A percentile compares a stretch with the other conserved stretches of the same genome.
Evolutionary conservation across 1,284 basidiomycete species (phyloP).

Genomic region (Irpex sp.): DNA sequence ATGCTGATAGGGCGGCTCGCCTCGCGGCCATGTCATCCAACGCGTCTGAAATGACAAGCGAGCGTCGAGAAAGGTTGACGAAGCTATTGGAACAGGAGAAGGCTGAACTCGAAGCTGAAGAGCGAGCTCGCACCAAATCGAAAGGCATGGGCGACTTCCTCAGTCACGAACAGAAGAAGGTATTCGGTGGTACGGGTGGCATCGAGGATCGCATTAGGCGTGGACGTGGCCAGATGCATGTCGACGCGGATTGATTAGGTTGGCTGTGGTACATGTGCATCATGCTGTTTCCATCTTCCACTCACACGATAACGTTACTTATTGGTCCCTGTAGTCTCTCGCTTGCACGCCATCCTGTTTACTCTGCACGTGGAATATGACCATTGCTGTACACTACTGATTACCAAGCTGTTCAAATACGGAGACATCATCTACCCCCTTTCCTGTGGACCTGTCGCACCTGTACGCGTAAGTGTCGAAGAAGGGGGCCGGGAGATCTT

Average conservation of each 20-base stretch:
- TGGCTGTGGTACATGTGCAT: not conserved
- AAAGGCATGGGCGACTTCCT: conserved; percentile 73
- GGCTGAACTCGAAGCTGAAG: conserved; percentile 65
- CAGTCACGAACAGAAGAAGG: conserved; percentile 71
- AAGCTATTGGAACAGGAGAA: conserved; percentile 68
- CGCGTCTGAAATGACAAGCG: conserved; percentile 59
- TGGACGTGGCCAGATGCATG: conserved; percentile 42
- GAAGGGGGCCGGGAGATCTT: not conserved
- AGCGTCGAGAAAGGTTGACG: conserved; percentile 67
- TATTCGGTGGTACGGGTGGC: conserved; percentile 73
- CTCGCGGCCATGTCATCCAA: conserved; percentile 84
- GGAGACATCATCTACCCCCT: not conserved
- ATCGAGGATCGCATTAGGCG: conserved; percentile 72
- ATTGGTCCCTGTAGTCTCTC: not conserved
- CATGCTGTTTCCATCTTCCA: not conserved
- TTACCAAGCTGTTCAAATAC: not conserved
- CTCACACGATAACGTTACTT: not conserved
- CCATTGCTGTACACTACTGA: not conserved
- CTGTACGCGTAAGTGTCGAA: not conserved
- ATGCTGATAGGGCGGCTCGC: conserved; percentile 71
- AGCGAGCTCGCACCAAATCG: conserved; percentile 55
- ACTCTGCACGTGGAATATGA: not conserved
- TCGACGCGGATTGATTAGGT: conserved; percentile 24
- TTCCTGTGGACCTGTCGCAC: not conserved
- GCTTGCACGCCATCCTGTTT: not conserved